A percentile compares a stretch with the other conserved stretches of the same genome.
Evolutionary conservation across 495 filamentous ascomycete species (phyloP).

Genomic region (Penicillium malachiteum): DNA sequence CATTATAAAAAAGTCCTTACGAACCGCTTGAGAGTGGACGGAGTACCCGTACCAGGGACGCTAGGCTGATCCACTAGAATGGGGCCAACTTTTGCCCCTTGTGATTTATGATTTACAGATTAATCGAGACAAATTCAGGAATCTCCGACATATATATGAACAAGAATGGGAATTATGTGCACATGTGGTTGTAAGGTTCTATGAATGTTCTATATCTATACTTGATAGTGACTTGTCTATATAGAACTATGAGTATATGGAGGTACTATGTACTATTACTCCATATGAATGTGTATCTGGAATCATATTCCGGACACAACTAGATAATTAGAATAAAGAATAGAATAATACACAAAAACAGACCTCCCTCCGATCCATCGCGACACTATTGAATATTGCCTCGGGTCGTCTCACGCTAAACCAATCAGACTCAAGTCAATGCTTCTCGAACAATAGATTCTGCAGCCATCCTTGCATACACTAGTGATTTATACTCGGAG

Average conservation of each 20-base stretch:
- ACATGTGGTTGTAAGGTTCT: too few relatives aligned
- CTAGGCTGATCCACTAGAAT: constrained; percentile 21
- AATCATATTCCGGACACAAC: too few relatives aligned
- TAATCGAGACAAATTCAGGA: background rate
- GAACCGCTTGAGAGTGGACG: background rate
- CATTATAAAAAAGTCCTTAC: background rate
- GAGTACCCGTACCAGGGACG: background rate
- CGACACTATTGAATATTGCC: constrained; percentile 18
- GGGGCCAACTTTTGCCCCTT: constrained; percentile 5
- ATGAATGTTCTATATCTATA: too few relatives aligned
- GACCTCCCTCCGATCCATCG: background rate
- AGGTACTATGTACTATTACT: too few relatives aligned
- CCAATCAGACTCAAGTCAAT: constrained; percentile 8
- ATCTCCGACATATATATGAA: too few relatives aligned
- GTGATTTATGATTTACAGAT: background rate
- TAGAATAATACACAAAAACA: background rate
- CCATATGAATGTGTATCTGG: too few relatives aligned
- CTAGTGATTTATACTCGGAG: background rate
- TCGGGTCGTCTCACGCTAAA: constrained; percentile 3
- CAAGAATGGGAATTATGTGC: too few relatives aligned
- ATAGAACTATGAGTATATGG: too few relatives aligned
- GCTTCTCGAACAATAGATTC: constrained; percentile 14
- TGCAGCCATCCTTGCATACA: constrained; percentile 6
- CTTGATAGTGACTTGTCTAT: too few relatives aligned
- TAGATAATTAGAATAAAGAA: too few relatives aligned